These are phyloP conservation scores for Mycena galopus DNA, from an alignment of 768 basidiomycete genomes.

Conservation along the genomic window DNA sequence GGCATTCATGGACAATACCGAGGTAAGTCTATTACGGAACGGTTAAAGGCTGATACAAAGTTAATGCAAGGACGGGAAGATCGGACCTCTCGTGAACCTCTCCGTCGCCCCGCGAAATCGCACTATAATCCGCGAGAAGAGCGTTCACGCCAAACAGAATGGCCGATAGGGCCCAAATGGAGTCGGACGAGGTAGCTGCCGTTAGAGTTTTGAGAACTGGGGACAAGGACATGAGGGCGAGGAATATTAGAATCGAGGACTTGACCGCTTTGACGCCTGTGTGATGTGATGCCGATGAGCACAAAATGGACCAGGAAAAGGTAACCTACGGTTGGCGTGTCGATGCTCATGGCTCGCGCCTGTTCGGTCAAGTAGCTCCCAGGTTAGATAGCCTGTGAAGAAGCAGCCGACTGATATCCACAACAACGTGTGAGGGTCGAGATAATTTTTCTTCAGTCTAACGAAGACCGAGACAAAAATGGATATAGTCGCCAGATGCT, in stretches of 20 bases:
- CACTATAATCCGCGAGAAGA: constrained; percentile 86
- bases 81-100: constrained; percentile 71
- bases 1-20: constrained; percentile 90
- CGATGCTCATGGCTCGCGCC: constrained; percentile 39
- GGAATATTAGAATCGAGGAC: constrained; percentile 88
- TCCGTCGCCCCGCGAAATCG: constrained; percentile 55
- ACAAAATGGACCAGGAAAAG: constrained; percentile 16
- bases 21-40: constrained; percentile 70
- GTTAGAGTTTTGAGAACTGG: constrained; percentile 94
- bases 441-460: constrained; percentile 68
- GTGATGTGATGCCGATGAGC: constrained; percentile 30
- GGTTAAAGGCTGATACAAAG: constrained; percentile 42
- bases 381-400: constrained; percentile 69
- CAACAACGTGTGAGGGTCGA: constrained; percentile 80
- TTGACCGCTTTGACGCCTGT: constrained; percentile 81
- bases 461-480: constrained; percentile 87
- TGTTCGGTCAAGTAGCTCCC: constrained; percentile 67
- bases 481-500: constrained; percentile 86
- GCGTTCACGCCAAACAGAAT: constrained; percentile 85
- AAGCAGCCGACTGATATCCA: constrained; percentile 74
- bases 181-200: constrained; percentile 95
- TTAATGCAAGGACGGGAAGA: constrained; percentile 37
- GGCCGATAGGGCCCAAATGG: constrained; percentile 96
- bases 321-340: constrained; percentile 49
- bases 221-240: constrained; percentile 89